Evolutionary conservation across 768 basidiomycete species (phyloP).

Genomic region (Leccinum barrowsii): DNA sequence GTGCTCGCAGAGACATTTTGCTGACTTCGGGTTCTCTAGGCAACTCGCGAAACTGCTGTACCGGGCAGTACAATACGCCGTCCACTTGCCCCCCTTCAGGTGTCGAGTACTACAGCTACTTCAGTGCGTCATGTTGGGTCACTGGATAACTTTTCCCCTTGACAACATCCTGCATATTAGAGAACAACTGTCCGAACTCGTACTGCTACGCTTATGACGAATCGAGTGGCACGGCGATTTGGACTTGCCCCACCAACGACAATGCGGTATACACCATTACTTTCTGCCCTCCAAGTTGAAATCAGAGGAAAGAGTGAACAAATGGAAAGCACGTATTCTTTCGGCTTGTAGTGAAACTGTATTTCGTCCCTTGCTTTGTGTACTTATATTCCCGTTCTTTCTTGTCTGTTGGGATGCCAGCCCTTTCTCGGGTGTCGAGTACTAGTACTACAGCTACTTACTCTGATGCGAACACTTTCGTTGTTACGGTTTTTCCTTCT

Average conservation of each 20-base stretch:
- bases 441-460: too few relatives aligned
- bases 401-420: too few relatives aligned
- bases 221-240: slow-evolving; percentile 42
- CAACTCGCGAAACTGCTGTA: slow-evolving; percentile 65
- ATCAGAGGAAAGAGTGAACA: neutral
- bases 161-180: slow-evolving; percentile 17
- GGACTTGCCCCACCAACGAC: slow-evolving; percentile 35
- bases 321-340: too few relatives aligned
- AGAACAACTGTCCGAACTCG: slow-evolving; percentile 41
- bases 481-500: too few relatives aligned
- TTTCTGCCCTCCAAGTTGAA: slow-evolving; percentile 36
- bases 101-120: slow-evolving; percentile 41
- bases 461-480: too few relatives aligned
- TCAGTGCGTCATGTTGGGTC: slow-evolving; percentile 33
- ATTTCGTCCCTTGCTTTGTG: too few relatives aligned
- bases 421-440: too few relatives aligned
- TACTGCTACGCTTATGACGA: slow-evolving; percentile 56
- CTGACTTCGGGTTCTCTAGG: slow-evolving; percentile 26
- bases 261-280: slow-evolving; percentile 44
- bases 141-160: too few relatives aligned
- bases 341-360: too few relatives aligned
- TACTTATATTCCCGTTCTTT: too few relatives aligned
- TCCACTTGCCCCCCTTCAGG: slow-evolving; percentile 53
- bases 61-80: slow-evolving; percentile 49
- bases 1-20: neutral